Conservation (phyloP, 1,139 yeast genomes). For the Candida sanyaensis region DNA sequence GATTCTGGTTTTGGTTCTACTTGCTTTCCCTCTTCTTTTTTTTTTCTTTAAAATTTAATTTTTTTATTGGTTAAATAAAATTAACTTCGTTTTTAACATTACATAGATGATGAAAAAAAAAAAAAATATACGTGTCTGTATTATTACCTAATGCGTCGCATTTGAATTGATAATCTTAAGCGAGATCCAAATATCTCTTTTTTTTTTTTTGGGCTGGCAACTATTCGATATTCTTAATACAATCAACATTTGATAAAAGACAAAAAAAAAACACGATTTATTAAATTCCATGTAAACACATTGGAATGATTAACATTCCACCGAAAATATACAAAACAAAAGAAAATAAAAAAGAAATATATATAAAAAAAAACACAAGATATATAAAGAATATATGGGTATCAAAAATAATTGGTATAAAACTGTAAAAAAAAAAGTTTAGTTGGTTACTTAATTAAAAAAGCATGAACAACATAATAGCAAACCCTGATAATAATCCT, state of each 20-base stretch:
- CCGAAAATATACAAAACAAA: background rate
- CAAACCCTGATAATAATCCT: constrained; percentile 1
- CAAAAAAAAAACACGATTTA: background rate
- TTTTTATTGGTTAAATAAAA: background rate
- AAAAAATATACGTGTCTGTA: constrained; percentile 1
- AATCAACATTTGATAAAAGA: background rate
- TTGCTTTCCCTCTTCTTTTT: background rate
- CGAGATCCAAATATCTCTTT: too few species aligned
- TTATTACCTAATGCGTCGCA: background rate
- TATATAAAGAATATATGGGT: background rate
- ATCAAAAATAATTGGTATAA: background rate
- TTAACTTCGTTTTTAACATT: background rate
- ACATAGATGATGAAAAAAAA: background rate
- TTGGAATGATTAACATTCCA: background rate
- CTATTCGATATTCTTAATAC: too few species aligned
- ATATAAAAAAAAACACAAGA: background rate
- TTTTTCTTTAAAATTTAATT: too few species aligned
- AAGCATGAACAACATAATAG: background rate
- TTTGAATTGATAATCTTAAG: background rate
- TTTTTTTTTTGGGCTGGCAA: too few species aligned
- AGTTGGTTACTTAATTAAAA: background rate
- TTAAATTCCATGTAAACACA: constrained; percentile 1
- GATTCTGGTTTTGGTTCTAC: constrained; percentile 1
- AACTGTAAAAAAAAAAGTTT: background rate
- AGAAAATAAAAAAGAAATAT: background rate